Percentiles rank a stretch among this genome's conserved stretches.
Conservation (phyloP, 768 basidiomycete genomes). For the Phylloporus sp. region DNA sequence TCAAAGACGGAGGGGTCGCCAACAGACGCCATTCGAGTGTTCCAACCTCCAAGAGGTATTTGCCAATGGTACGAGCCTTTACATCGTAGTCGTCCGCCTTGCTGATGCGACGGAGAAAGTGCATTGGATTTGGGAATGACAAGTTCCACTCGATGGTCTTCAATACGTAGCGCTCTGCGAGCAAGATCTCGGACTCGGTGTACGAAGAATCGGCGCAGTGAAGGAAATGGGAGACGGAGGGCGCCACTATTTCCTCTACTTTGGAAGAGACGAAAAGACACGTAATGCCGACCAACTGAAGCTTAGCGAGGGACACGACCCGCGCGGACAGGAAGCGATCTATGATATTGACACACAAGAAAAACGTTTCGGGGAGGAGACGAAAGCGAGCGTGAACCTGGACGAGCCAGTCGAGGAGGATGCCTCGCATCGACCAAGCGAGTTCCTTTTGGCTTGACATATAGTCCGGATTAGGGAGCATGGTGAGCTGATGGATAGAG, state of each 20-base stretch:
- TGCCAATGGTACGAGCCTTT: conserved; percentile 79
- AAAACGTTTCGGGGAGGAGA: conserved; percentile 85
- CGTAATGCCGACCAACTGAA: conserved; percentile 88
- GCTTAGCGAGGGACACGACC: conserved; percentile 72
- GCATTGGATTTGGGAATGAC: conserved; percentile 82
- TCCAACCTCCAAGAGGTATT: conserved; percentile 86
- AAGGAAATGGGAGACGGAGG: conserved; percentile 75
- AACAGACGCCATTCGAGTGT: conserved; percentile 79
- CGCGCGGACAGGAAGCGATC: conserved; percentile 71
- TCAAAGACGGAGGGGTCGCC: conserved; percentile 63
- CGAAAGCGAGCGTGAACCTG: conserved; percentile 85
- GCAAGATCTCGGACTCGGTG: conserved; percentile 73
- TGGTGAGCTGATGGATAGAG: conserved; percentile 46
- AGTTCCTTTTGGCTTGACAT: conserved; percentile 81
- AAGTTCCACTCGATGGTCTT: conserved; percentile 84
- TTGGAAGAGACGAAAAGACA: conserved; percentile 87
- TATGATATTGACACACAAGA: conserved; percentile 82
- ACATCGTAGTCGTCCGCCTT: conserved; percentile 92
- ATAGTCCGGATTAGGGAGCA: conserved; percentile 80
- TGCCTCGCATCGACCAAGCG: conserved; percentile 84
- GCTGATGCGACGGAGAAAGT: conserved; percentile 82
- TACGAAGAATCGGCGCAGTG: conserved; percentile 76
- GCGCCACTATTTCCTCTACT: conserved; percentile 89
- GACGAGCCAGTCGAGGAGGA: conserved; percentile 91
- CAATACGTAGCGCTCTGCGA: conserved; percentile 85